These are phyloP conservation scores for Suillus cothurnatus DNA, from an alignment of 768 basidiomycete genomes.

Conservation along the genomic window DNA sequence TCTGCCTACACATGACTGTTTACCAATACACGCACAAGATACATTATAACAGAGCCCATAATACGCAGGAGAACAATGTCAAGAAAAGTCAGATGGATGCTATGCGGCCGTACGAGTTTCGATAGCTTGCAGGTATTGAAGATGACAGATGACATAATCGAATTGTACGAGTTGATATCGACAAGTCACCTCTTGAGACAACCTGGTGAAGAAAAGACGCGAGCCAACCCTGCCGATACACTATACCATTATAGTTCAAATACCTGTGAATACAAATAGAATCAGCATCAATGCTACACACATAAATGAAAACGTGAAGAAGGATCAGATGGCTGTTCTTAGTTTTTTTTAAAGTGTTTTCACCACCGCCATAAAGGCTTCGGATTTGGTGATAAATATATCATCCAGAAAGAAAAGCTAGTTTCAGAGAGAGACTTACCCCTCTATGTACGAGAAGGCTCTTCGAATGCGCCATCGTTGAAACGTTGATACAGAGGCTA, in stretches of 20 bases:
- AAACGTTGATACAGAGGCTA: neutral
- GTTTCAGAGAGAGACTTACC: neutral
- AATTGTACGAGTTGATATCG: neutral
- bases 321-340: constrained; percentile 38
- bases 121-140: neutral
- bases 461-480: neutral
- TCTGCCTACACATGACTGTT: neutral
- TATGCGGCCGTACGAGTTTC: neutral
- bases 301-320: neutral
- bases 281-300: neutral
- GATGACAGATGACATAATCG: too few relatives aligned
- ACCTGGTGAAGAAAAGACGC: neutral
- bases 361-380: constrained; percentile 34
- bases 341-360: constrained; percentile 29
- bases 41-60: neutral
- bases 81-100: neutral
- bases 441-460: neutral
- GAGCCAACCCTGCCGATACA: neutral
- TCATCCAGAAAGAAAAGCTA: neutral
- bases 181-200: neutral
- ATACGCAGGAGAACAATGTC: neutral
- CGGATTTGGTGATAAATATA: constrained; percentile 23
- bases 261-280: neutral
- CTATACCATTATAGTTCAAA: neutral
- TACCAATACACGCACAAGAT: neutral